Evolutionary conservation across 2,329 filamentous ascomycete species (phyloP), one percentile per base, ranked within the genome.

Genomic region (Myriosclerotinia duriaeana): DNA sequence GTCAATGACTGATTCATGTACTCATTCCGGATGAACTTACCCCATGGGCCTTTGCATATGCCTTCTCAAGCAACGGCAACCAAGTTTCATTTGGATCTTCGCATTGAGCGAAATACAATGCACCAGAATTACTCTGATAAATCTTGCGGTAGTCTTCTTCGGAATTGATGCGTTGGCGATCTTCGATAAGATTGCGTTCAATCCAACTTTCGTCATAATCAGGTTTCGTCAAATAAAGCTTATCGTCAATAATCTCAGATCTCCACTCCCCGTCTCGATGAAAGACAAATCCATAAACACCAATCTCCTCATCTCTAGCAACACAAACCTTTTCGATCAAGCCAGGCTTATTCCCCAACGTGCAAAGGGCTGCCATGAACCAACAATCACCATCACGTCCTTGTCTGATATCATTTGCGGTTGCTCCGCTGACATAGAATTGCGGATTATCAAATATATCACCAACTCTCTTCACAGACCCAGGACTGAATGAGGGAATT

Each of bases 281-380:
- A 75, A 96, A 95, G 53, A 96, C 91, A 72, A 96, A 96, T 1
- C 92, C 92, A 73, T 96, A 96, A 3, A 96, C 92, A 20, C 92
- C 92, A 64, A 94, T 87, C 66, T 84, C 81, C 78, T 84, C 72
- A 60, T 74, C 69, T 54, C 72, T 68, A 12, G 72, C 71, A 5
- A 72, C 71, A 48, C 65, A 69, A 81, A 78, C 73, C 82, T 69
- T 81, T 76, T 84, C 82, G 65, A 83, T 79, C 26, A 79, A 72
- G 0, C 81, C 67, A 9, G 58, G 55, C 71, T 79, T 79, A 73
- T 83, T 78, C 64, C 69, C 89, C 70, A 96, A 82, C 0, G 91
- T 92, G 69, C 89, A 91, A 59, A 96, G 78, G 0, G 90, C 90
- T 8, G 92, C 89, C 80, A 96, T 87, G 66, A 95, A 85, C 91